Percentiles rank a stretch among this genome's conserved stretches.
These are phyloP conservation scores for Curvularia spicifera DNA, from an alignment of 2,329 filamentous ascomycete species.

Conservation along the genomic window DNA sequence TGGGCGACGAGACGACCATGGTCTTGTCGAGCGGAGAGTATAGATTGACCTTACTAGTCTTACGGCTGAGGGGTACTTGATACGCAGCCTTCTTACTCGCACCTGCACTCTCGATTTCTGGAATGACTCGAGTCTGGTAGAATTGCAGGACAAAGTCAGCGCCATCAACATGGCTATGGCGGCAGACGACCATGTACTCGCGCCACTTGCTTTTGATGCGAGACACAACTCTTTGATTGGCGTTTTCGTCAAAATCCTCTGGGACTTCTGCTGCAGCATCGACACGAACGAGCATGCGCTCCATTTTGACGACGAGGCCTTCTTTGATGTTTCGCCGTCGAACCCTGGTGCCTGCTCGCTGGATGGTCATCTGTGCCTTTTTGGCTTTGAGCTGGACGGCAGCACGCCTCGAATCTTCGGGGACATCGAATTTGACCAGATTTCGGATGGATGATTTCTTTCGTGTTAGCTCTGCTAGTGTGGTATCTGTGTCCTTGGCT, in stretches of 20 bases:
- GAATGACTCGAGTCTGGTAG: slow-evolving; percentile 69
- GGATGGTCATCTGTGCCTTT: slow-evolving; percentile 48
- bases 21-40: slow-evolving; percentile 73
- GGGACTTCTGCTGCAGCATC: slow-evolving; percentile 62
- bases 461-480: slow-evolving; percentile 26
- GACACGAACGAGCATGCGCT: slow-evolving; percentile 70
- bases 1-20: slow-evolving; percentile 66
- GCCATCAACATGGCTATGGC: slow-evolving; percentile 62
- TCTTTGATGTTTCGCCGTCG: slow-evolving; percentile 55
- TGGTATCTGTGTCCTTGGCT: slow-evolving; percentile 8
- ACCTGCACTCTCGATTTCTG: slow-evolving; percentile 61
- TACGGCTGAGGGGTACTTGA: slow-evolving; percentile 63
- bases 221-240: slow-evolving; percentile 65
- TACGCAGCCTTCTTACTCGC: slow-evolving; percentile 62
- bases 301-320: slow-evolving; percentile 70
- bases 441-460: slow-evolving; percentile 43
- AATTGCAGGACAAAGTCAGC: slow-evolving; percentile 64
- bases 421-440: slow-evolving; percentile 53
- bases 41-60: slow-evolving; percentile 64
- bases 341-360: slow-evolving; percentile 43
- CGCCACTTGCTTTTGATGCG: slow-evolving; percentile 68
- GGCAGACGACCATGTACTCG: slow-evolving; percentile 68
- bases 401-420: slow-evolving; percentile 49
- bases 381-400: slow-evolving; percentile 50
- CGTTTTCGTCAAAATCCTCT: slow-evolving; percentile 69